A percentile compares a stretch with the other conserved stretches of the same genome.
Conservation (phyloP, 192 early-diverging fungal genomes). For the Backusella psychrophila region DNA sequence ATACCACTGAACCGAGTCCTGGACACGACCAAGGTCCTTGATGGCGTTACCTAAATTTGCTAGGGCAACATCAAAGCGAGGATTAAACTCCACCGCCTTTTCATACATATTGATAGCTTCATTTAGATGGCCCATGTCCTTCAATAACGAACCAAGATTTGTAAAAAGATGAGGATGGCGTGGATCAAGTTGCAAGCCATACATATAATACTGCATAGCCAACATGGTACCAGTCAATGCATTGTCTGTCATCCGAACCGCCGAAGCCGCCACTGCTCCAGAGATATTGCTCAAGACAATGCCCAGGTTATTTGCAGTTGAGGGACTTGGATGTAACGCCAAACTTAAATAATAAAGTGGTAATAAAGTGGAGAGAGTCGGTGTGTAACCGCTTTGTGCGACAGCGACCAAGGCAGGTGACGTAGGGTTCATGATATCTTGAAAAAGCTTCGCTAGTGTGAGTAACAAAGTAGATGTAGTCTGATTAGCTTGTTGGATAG, state of each 20-base stretch:
- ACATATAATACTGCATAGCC: constrained; percentile 83
- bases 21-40: constrained; percentile 89
- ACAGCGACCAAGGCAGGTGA: constrained; percentile 38
- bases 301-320: constrained; percentile 90
- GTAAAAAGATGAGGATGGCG: constrained; percentile 90
- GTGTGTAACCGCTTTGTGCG: constrained; percentile 42
- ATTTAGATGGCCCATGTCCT: constrained; percentile 82
- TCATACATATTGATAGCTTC: constrained; percentile 90
- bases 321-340: constrained; percentile 76
- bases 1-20: constrained; percentile 87
- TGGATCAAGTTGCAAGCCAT: constrained; percentile 78
- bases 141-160: constrained; percentile 89
- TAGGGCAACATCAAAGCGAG: constrained; percentile 87
- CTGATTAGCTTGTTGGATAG: constrained; percentile 51
- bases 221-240: constrained; percentile 67
- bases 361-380: constrained; percentile 64
- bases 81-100: constrained; percentile 81
- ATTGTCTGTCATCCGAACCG: constrained; percentile 9
- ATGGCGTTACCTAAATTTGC: constrained; percentile 92
- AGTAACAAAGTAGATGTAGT: constrained; percentile 73
- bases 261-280: constrained; percentile 41
- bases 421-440: constrained; percentile 63
- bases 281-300: constrained; percentile 75
- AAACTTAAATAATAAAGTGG: constrained; percentile 85
- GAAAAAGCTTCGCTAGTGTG: constrained; percentile 86